Evolutionary conservation across 1,139 yeast genomes (phyloP).

Genomic region (Saccharomyces pastorianus): DNA sequence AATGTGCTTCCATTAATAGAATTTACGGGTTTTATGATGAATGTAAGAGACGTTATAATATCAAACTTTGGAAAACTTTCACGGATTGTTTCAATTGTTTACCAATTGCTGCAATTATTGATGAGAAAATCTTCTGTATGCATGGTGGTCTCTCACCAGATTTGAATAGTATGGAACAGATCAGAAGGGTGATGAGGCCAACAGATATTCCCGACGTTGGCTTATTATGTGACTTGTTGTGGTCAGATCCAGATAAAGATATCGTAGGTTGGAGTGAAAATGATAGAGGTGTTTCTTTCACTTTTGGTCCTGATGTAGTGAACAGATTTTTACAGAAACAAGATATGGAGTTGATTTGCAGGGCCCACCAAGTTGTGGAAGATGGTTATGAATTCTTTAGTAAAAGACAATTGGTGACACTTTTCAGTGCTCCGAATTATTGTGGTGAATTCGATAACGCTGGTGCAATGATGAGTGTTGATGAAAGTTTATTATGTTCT

Average conservation of each 20-base stretch:
- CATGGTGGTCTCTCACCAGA: slow-evolving; percentile 97
- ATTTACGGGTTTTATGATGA: slow-evolving; percentile 95
- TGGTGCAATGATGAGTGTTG: slow-evolving; percentile 98
- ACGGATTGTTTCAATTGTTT: slow-evolving; percentile 96
- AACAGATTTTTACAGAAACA: slow-evolving; percentile 89
- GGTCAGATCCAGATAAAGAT: slow-evolving; percentile 98
- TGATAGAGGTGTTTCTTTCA: slow-evolving; percentile 96
- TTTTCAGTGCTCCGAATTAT: slow-evolving; percentile 92
- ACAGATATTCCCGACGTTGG: slow-evolving; percentile 98
- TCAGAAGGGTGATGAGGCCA: slow-evolving; percentile 96
- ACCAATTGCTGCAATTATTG: slow-evolving; percentile 95
- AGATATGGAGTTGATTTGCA: slow-evolving; percentile 92
- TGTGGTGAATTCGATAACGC: slow-evolving; percentile 98
- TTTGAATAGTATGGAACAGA: slow-evolving; percentile 93
- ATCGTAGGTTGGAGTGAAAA: slow-evolving; percentile 97
- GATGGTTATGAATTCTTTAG: slow-evolving; percentile 96
- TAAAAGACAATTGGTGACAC: slow-evolving; percentile 86
- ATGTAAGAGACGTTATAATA: slow-evolving; percentile 92
- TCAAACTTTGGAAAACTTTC: slow-evolving; percentile 94
- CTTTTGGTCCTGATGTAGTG: slow-evolving; percentile 95
- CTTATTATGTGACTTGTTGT: slow-evolving; percentile 82
- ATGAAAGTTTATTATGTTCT: slow-evolving; percentile 88
- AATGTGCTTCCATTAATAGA: slow-evolving; percentile 92
- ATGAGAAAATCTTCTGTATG: slow-evolving; percentile 94
- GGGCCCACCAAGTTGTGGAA: slow-evolving; percentile 97